A percentile compares a stretch with the other conserved stretches of the same genome.
These are phyloP conservation scores for Amanita phalloides DNA, from an alignment of 768 basidiomycete species.

Conservation along the genomic window DNA sequence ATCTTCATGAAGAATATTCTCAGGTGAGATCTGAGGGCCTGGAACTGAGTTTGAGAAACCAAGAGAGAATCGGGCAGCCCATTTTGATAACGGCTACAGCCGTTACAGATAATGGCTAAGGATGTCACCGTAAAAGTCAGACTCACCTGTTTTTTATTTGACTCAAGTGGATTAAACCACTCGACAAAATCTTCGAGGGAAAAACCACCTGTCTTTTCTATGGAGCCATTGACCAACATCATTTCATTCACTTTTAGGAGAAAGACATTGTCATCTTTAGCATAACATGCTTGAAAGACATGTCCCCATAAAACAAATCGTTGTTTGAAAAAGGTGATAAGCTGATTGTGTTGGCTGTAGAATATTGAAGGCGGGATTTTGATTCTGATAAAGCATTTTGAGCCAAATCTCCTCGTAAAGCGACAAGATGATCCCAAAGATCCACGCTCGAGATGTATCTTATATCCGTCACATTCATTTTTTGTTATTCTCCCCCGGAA, in stretches of 20 bases:
- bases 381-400: slow-evolving; percentile 43
- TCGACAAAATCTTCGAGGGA: slow-evolving; percentile 38
- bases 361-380: slow-evolving; percentile 26
- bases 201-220: slow-evolving; percentile 7
- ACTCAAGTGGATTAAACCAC: slow-evolving; percentile 40
- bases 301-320: slow-evolving; percentile 42
- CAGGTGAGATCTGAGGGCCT: slow-evolving; percentile 28
- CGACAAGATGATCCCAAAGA: slow-evolving; percentile 45
- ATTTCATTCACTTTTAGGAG: slow-evolving; percentile 43
- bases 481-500: slow-evolving; percentile 32
- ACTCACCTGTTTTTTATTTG: slow-evolving; percentile 41
- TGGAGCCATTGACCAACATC: slow-evolving; percentile 12
- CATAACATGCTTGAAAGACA: slow-evolving; percentile 51
- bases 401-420: slow-evolving; percentile 52
- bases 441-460: slow-evolving; percentile 35
- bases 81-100: slow-evolving; percentile 49
- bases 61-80: slow-evolving; percentile 49
- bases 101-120: not conserved
- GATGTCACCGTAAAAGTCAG: not conserved
- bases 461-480: slow-evolving; percentile 14
- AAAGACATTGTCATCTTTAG: slow-evolving; percentile 49
- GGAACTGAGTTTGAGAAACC: slow-evolving; percentile 58
- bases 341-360: slow-evolving; percentile 17
- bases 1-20: slow-evolving; percentile 25
- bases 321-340: slow-evolving; percentile 32